phyloP scores from a whole-genome alignment of 2,329 filamentous ascomycete species.

The Metarhizium humberi region DNA sequence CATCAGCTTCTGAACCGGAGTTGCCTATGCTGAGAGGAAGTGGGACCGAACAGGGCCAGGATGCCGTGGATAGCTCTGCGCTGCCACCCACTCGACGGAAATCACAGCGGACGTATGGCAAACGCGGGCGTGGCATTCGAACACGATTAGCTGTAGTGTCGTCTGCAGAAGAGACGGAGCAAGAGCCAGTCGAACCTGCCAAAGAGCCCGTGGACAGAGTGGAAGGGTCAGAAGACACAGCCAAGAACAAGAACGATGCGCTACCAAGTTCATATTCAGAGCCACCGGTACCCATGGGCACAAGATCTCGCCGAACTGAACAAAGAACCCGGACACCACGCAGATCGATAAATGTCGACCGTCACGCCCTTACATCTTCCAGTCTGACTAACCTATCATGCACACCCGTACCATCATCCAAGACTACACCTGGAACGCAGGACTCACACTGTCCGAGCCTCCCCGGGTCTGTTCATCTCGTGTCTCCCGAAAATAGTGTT shows the following conservation, averaged over 20 bases:
- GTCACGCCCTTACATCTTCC: constrained; percentile 19
- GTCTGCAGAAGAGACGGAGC: background rate
- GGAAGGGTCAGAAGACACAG: background rate
- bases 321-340: constrained; percentile 14
- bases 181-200: background rate
- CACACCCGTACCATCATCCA: constrained; percentile 28
- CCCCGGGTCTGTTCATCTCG: constrained; percentile 12
- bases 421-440: constrained; percentile 26
- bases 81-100: constrained; percentile 13
- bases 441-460: constrained; percentile 18
- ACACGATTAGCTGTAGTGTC: constrained; percentile 2
- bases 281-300: background rate
- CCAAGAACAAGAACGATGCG: background rate
- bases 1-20: constrained; percentile 22
- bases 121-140: background rate
- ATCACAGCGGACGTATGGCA: constrained; percentile 5
- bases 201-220: background rate
- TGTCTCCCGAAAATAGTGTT: constrained; percentile 14
- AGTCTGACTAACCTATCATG: constrained; percentile 29
- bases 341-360: background rate
- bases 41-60: constrained; percentile 9
- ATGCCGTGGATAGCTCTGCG: constrained; percentile 19
- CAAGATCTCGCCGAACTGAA: constrained; percentile 8
- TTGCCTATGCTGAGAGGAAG: constrained; percentile 20
- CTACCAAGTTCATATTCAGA: background rate